A percentile compares a stretch with the other conserved stretches of the same genome.
These are phyloP conservation scores for Kluyveromyces dobzhanskii DNA, from an alignment of 805 yeast species.

Conservation along the genomic window DNA sequence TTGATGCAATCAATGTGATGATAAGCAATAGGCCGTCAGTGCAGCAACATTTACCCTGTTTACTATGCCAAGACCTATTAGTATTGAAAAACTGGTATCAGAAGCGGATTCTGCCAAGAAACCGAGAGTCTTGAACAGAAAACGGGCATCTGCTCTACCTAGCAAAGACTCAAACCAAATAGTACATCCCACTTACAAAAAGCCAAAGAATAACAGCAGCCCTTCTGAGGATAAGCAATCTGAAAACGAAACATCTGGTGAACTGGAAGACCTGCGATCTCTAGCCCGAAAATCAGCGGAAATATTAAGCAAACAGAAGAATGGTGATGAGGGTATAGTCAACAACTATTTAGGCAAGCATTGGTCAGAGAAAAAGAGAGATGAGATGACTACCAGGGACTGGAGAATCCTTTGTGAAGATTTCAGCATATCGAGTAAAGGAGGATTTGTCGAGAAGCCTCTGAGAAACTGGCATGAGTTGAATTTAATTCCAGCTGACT, in stretches of 20 bases:
- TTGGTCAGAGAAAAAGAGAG: conserved; percentile 64
- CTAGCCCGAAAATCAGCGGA: conserved; percentile 2
- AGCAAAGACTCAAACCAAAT: no score
- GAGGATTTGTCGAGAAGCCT: conserved; percentile 41
- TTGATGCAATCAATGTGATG: no score
- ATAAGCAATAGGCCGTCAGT: no score
- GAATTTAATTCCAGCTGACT: conserved; percentile 33
- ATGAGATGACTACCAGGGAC: conserved; percentile 69
- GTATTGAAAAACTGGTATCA: conserved; percentile 28
- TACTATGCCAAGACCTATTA: conserved; percentile 29
- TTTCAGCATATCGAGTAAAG: conserved; percentile 52
- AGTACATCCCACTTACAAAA: no score
- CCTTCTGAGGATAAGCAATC: neutral
- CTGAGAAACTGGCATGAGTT: conserved; percentile 70
- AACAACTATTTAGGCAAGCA: conserved; percentile 22
- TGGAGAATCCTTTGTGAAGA: conserved; percentile 87
- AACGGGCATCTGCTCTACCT: neutral
- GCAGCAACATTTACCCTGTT: no score
- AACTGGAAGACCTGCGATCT: neutral
- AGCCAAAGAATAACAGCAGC: neutral
- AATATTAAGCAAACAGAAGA: conserved; percentile 1
- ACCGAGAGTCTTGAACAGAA: conserved; percentile 2
- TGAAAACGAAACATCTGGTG: conserved; percentile 1
- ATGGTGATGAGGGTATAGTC: conserved; percentile 10
- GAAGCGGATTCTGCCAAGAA: conserved; percentile 5